A percentile compares a stretch with the other conserved stretches of the same genome.
These are phyloP conservation scores for Salix exigua DNA, from an alignment of 345 rosid species.

Conservation along the genomic window DNA sequence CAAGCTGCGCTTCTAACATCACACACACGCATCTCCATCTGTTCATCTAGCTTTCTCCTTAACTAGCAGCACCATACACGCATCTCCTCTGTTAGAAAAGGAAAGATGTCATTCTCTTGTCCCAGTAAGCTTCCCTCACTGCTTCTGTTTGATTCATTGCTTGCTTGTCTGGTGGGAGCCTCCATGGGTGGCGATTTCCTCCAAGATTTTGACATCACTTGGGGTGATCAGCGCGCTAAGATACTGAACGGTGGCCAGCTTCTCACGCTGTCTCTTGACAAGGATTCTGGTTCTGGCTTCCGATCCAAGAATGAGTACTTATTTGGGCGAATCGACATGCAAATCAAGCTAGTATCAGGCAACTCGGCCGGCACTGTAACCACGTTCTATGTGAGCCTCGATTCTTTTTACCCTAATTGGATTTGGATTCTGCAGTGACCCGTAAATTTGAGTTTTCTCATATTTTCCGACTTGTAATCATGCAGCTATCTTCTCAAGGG, in stretches of 20 bases:
- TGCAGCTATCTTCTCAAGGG: conserved; percentile 13
- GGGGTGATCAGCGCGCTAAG: conserved; percentile 9
- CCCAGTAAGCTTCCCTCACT: neutral
- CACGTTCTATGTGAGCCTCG: neutral
- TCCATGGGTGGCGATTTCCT: conserved; percentile 1
- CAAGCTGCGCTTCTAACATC: neutral
- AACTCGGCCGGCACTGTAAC: conserved; percentile 15
- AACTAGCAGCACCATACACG: neutral
- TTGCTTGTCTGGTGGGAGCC: neutral
- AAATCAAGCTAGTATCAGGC: conserved; percentile 10
- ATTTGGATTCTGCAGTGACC: neutral
- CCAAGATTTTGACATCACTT: conserved; percentile 8
- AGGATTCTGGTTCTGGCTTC: conserved; percentile 6
- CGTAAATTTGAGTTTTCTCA: neutral
- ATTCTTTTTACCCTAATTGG: neutral
- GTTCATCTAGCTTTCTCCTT: neutral
- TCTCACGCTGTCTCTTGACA: conserved; percentile 1
- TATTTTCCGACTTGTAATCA: neutral
- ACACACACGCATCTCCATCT: neutral
- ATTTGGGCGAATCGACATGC: conserved; percentile 12
- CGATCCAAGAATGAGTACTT: conserved; percentile 11
- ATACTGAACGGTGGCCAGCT: conserved; percentile 7
- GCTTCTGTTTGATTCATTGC: neutral
- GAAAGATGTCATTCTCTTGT: neutral
- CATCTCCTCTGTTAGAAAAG: neutral